Base-by-base conservation (phyloP, 352 stramenopile species). In the Phytophthora brassicae region DNA sequence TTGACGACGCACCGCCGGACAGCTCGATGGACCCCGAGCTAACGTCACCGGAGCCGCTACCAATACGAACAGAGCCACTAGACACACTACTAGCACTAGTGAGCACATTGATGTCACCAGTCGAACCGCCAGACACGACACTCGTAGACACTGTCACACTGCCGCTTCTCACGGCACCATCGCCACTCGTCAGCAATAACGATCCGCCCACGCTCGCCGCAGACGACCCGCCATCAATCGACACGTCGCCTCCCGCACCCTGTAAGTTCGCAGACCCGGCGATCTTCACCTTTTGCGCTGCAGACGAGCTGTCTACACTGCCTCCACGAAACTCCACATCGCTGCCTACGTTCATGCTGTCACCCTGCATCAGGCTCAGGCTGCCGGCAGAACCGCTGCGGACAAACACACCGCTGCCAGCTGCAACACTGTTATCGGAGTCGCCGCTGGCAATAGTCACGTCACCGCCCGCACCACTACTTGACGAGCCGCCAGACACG, bases 261-360 rank as follows among this genome's bases (percentile, higher is more conserved):
- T 64, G 64, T 26, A 22, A 28, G 53, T 72, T 72, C 42, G 46
- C 45, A 64, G 64, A 68, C 2, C 64, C 64, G 20, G 56, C n/a
- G 26, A 72, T 48, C 41, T 46, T 60, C 42, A 72, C 44, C 26
- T 68, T 65, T 36, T 68, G 64, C 16, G 64, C 64, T 24, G 47
- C 38, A 9, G 20, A 35, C 19, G 42, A 31, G 26, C 58, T 68
- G 19, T 33, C 22, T 12, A 72, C 64, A 19, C 44, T 50, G 20
- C 64, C 64, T 6, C 58, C 64, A 45, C 39, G n/a, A 38, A 68
- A 31, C 47, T 72, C 64, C 64, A 72, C 41, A 26, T 72, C 64
- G 48, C 41, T 58, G 44, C 64, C 64, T 12, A 65, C 64, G 28
- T 17, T 42, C 35, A 7, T 52, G 60, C 59, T 52, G 35, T 68